phyloP scores from a whole-genome alignment of 495 filamentous ascomycete genomes.

The Talaromyces thailandensis region DNA sequence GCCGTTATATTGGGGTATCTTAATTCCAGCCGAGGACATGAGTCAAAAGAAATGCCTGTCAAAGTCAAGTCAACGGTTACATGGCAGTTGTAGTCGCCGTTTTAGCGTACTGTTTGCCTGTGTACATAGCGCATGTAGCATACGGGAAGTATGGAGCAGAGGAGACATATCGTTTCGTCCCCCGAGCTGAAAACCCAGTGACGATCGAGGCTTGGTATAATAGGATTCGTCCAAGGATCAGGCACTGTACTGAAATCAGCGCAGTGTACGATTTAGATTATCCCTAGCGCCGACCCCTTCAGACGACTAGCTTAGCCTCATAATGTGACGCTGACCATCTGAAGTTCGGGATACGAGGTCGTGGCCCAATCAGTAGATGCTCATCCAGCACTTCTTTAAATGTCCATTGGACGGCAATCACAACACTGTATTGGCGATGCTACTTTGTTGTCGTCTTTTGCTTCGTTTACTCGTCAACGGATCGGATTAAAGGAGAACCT shows the following conservation, averaged over 20 bases:
- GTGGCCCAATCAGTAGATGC: neutral
- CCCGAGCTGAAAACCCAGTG: neutral
- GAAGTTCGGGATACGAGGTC: neutral
- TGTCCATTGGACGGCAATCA: neutral
- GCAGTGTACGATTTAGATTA: neutral
- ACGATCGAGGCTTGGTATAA: neutral
- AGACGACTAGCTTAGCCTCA: neutral
- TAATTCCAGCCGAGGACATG: neutral
- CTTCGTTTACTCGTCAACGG: neutral
- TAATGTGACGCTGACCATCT: neutral
- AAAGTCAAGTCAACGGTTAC: neutral
- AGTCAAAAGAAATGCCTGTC: neutral
- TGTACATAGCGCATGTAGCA: neutral
- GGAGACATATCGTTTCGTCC: neutral
- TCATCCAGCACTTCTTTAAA: neutral
- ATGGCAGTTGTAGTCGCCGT: neutral
- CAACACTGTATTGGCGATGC: neutral
- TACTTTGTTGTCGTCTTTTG: neutral
- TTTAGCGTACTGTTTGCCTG: neutral
- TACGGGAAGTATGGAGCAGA: neutral
- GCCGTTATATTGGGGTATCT: neutral
- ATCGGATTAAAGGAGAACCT: neutral
- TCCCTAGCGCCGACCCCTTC: neutral
- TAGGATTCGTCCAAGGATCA: neutral
- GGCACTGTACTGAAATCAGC: neutral